These are phyloP conservation scores for Beauveria caledonica DNA, from an alignment of 2,329 filamentous ascomycete genomes.

Conservation along the genomic window DNA sequence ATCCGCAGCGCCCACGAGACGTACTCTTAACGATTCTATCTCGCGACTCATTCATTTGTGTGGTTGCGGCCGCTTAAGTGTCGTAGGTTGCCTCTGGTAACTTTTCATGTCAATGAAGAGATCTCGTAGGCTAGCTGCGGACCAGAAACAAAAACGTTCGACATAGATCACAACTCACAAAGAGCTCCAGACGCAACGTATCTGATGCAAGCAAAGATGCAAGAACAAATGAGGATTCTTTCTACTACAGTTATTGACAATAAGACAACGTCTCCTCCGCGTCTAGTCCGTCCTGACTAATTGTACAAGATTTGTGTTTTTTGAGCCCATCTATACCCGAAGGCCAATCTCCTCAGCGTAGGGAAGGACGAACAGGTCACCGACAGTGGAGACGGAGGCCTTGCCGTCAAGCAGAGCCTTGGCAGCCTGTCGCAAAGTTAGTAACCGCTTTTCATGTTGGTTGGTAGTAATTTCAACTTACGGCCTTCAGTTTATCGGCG, in stretches of 20 bases:
- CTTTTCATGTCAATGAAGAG: neutral
- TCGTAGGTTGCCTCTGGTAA: neutral
- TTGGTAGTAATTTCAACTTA: constrained; percentile 40
- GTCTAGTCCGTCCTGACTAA: constrained; percentile 34
- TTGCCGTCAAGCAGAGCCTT: constrained; percentile 82
- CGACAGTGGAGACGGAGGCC: constrained; percentile 81
- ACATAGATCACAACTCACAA: neutral
- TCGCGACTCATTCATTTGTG: neutral
- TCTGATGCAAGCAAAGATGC: neutral
- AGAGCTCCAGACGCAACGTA: neutral
- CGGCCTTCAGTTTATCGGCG: constrained; percentile 74
- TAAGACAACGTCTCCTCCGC: constrained; percentile 27
- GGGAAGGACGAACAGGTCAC: constrained; percentile 84
- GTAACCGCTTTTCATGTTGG: constrained; percentile 2
- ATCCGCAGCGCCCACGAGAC: neutral
- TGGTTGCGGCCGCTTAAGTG: neutral
- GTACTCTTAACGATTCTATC: neutral
- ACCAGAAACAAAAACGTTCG: too few relatives aligned
- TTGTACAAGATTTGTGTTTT: constrained; percentile 33
- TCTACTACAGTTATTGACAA: constrained; percentile 41
- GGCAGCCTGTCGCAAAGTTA: constrained; percentile 55
- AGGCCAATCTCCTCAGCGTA: constrained; percentile 92
- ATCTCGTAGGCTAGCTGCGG: neutral
- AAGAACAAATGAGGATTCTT: constrained; percentile 21
- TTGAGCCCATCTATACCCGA: constrained; percentile 62